Evolutionary conservation across 1,284 basidiomycete species (phyloP).

Genomic region (Sporisorium graminicola): DNA sequence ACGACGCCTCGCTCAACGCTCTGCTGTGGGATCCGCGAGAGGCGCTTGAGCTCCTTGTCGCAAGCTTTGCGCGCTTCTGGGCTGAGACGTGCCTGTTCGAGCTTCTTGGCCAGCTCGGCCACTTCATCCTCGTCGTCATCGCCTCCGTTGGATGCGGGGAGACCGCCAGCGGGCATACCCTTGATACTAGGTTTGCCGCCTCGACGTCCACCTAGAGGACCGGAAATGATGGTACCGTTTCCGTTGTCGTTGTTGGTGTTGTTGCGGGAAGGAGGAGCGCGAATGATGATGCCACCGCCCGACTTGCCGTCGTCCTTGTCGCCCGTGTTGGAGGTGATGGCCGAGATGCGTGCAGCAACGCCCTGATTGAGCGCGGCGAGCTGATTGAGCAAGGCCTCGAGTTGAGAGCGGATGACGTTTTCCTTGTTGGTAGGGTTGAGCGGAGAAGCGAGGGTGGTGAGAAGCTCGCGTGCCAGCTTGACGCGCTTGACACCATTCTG

Average conservation of each 20-base stretch:
- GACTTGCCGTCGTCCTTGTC: constrained; percentile 44
- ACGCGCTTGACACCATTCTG: constrained; percentile 60
- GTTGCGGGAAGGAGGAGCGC: constrained; percentile 45
- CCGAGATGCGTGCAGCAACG: constrained; percentile 58
- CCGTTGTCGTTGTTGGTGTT: constrained; percentile 44
- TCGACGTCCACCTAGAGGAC: constrained; percentile 37
- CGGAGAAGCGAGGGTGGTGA: constrained; percentile 57
- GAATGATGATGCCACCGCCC: constrained; percentile 58
- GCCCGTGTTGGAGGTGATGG: constrained; percentile 38
- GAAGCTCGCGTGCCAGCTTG: constrained; percentile 60
- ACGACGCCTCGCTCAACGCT: constrained; percentile 68
- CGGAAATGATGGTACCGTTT: constrained; percentile 43
- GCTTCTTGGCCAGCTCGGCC: constrained; percentile 58
- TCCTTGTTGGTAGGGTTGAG: constrained; percentile 62
- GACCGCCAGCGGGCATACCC: constrained; percentile 24
- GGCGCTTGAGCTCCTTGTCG: constrained; percentile 67
- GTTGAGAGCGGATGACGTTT: constrained; percentile 62
- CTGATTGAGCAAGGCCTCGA: constrained; percentile 63
- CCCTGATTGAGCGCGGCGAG: constrained; percentile 62
- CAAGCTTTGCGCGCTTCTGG: constrained; percentile 66
- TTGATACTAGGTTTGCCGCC: constrained; percentile 38
- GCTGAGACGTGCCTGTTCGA: constrained; percentile 57
- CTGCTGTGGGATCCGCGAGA: constrained; percentile 66
- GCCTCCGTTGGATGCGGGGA: constrained; percentile 32
- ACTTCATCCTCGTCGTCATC: constrained; percentile 67